phyloP scores from a whole-genome alignment of 2,329 filamentous ascomycete species.

The Celoporthe dispersa region DNA sequence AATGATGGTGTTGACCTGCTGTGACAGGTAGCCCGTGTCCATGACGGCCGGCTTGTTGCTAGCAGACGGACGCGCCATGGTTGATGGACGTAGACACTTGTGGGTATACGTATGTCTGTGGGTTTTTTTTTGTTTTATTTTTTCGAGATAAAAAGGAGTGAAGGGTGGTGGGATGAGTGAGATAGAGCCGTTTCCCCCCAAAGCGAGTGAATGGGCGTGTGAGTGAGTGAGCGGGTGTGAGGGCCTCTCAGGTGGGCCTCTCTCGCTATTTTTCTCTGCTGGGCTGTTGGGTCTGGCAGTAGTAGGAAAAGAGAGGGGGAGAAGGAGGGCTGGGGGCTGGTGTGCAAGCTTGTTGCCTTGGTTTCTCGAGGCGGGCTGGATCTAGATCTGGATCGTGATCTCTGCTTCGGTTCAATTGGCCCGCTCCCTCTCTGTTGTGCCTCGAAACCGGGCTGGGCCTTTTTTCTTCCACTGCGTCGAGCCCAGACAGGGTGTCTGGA shows the following conservation, averaged over 20 bases:
- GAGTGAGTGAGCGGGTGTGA: constrained; percentile 3
- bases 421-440: background rate
- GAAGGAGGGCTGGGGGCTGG: background rate
- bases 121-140: background rate
- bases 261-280: background rate
- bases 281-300: background rate
- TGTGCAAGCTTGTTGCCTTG: background rate
- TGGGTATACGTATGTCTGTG: background rate
- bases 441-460: background rate
- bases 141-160: background rate
- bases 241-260: constrained; percentile 2
- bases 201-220: constrained; percentile 9
- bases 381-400: constrained; percentile 1
- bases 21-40: constrained; percentile 90
- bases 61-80: constrained; percentile 13
- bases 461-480: background rate
- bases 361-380: constrained; percentile 2
- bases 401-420: constrained; percentile 14
- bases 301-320: background rate
- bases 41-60: constrained; percentile 50
- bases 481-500: background rate
- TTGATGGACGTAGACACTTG: constrained; percentile 10
- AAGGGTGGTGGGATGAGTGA: constrained; percentile 14
- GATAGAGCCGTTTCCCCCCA: background rate
- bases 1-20: constrained; percentile 95